Evolutionary conservation across 768 basidiomycete species (phyloP).

Genomic region (Cystobasidiopsis lactophilus): DNA sequence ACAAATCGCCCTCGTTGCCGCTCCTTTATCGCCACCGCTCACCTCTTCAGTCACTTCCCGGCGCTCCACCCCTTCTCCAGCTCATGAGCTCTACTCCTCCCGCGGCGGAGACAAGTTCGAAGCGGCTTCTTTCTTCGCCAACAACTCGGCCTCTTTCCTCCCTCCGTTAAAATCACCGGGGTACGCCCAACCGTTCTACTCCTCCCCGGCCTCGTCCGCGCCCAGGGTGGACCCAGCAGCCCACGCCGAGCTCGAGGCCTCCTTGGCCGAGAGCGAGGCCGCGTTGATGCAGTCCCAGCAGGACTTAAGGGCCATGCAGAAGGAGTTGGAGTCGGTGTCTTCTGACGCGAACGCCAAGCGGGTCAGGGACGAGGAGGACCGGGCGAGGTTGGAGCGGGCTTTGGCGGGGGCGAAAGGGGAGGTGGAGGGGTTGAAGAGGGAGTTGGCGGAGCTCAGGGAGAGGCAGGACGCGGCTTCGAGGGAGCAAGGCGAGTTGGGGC

Average conservation of each 20-base stretch:
- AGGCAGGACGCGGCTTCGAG: not conserved
- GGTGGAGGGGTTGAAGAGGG: not conserved
- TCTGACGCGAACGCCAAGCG: not conserved
- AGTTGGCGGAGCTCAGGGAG: not conserved
- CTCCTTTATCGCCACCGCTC: too few relatives aligned
- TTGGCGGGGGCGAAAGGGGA: too few relatives aligned
- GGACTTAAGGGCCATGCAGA: constrained; percentile 15
- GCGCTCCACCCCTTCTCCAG: too few relatives aligned
- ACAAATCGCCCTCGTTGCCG: not conserved
- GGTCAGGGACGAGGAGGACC: not conserved
- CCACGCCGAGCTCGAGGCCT: constrained; percentile 35
- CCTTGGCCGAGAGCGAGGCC: constrained; percentile 30
- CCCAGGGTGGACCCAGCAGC: too few relatives aligned
- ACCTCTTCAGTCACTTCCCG: too few relatives aligned
- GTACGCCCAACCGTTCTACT: not conserved
- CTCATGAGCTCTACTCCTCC: too few relatives aligned
- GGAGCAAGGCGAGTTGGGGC: not conserved
- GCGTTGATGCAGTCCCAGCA: constrained; percentile 22
- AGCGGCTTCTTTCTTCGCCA: constrained; percentile 63
- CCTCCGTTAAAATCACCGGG: not conserved
- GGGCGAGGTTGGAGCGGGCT: not conserved
- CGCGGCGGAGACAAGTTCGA: constrained; percentile 35
- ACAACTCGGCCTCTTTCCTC: constrained; percentile 37
- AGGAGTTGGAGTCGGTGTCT: constrained; percentile 29
- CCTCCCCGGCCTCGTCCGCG: constrained; percentile 27